Evolutionary conservation across 1,284 basidiomycete species (phyloP), one percentile per base, ranked within the genome.

Genomic region (Ceratobasidium sp.): DNA sequence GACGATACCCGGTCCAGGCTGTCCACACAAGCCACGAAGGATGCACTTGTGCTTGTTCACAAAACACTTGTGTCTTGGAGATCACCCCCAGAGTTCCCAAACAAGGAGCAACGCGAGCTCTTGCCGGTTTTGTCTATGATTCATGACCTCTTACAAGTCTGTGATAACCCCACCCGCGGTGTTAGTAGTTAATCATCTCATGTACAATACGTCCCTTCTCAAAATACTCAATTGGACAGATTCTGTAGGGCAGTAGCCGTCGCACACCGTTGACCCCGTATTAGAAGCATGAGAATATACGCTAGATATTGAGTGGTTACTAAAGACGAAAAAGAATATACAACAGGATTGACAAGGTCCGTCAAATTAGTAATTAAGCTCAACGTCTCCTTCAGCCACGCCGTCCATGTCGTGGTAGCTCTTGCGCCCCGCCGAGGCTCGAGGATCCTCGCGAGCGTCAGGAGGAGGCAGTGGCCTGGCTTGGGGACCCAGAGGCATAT

Each of bases 361-460:
- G 12, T 35, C 27, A 49, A 49, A 68, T 74, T 69, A 76, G 67
- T 76, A 76, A 56, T 70, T 74, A 68, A 76, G 60, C 69, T 75
- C 91, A 71, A 93, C 86, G 76, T 93, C 91, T 25, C 91, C 91
- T 83, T 93, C 91, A 35, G 91, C 91, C 72, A 93, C 91, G 75
- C 90, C 80, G 79, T 93, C 91, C 89, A 93, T 92, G 77, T 93
- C 91, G 76, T 93, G 89, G 76, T 93, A 93, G 79, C 90, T 92
- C 78, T 90, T 86, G 80, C 86, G 87, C 29, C 91, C 91, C 40
- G 88, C 88, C 43, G 88, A 86, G n/a, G 91, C 91, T 65, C 91
- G 80, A n/a, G 91, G 91, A 77, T 93, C 91, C 77, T 93, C 91
- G 78, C 91, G 92, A 35, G 89, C 91, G 79, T 93, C 89, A 64